Evolutionary conservation across 2,329 filamentous ascomycete species (phyloP), one percentile per base, ranked within the genome.

Genomic region (Pezicula carpinea): DNA sequence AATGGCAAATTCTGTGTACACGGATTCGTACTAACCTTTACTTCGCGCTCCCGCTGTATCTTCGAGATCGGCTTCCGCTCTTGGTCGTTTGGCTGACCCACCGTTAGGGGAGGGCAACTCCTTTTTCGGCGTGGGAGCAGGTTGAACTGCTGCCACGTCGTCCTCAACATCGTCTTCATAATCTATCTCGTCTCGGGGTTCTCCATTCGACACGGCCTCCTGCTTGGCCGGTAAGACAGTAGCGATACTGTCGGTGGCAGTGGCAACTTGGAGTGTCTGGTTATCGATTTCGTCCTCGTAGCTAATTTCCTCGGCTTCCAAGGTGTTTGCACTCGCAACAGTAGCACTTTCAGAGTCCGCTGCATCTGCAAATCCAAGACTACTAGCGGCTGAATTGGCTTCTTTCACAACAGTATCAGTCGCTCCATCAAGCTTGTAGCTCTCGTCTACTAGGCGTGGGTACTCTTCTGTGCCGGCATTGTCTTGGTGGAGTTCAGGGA

Each of bases 161-260:
- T 23, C 38, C 19, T 51, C 44, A 18, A 51, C 50, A 21, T 53
- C 57, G 17, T 67, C 60, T 29, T 70, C 66, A 40, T 68, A 67
- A 35, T 65, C 66, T 21, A 66, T 66, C 41, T 71, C 68, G 33
- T 2, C 55, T 56, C 3, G 48, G 44, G 35, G 57, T 44, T 18
- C 62, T 45, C n/a, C 43, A 43, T 15, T 33, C 31, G 14, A 53
- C 54, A 15, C 40, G 21, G 13, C 33, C 10, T 47, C 29, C 10
- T 26, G 31, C 26, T 15, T n/a, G 26, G 26, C 2, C 13, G 26
- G 13, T 13, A 29, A 29, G 26, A 29, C 26, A 29, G 26, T 29
- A 29, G 26, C 26, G 13, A 11, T 29, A 39, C 10, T 11, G 6
- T 32, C 18, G n/a, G 18, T 10, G 26, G 26, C 3, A 39, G 33